Percentiles rank a stretch among this genome's conserved stretches.
Conservation (phyloP, 805 yeast genomes). For the Saccharomycopsis fodiens region DNA sequence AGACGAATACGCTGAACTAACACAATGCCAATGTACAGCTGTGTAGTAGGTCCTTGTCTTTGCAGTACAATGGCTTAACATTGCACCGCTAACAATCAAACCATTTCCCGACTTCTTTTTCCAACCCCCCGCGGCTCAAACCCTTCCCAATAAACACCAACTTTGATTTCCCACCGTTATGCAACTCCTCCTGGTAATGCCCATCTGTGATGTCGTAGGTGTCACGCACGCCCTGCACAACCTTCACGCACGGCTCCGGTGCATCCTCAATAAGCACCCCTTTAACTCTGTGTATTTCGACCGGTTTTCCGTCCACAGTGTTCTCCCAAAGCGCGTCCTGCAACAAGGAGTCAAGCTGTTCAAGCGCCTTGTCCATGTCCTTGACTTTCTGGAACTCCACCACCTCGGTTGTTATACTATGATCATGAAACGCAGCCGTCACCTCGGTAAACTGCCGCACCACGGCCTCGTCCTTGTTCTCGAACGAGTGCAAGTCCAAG, state of each 20-base stretch:
- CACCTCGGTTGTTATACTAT: conserved; percentile 26
- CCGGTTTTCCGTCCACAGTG: conserved; percentile 32
- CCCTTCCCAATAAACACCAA: conserved; percentile 72
- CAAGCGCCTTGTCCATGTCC: conserved; percentile 30
- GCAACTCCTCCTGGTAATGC: conserved; percentile 24
- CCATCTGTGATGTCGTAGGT: conserved; percentile 72
- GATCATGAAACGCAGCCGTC: conserved; percentile 36
- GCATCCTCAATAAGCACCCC: conserved; percentile 47
- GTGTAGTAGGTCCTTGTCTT: too few relatives aligned
- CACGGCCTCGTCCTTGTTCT: conserved; percentile 28
- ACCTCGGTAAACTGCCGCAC: conserved; percentile 18
- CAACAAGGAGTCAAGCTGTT: conserved; percentile 49
- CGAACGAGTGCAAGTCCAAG: conserved; percentile 77
- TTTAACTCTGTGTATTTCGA: conserved; percentile 77
- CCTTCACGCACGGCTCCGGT: conserved; percentile 28
- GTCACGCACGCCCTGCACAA: conserved; percentile 88
- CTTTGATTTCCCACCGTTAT: conserved; percentile 39
- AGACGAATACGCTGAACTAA: background rate
- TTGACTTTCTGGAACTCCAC: conserved; percentile 11
- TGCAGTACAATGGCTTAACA: too few relatives aligned
- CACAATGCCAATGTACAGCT: too few relatives aligned
- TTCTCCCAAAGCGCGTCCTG: conserved; percentile 75
- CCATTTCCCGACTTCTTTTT: conserved; percentile 26
- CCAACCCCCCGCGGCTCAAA: conserved; percentile 33
- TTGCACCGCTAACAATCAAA: background rate